Evolutionary conservation across 371 early-diverging fungal species (phyloP).

Genomic region (Syncephalastrum monosporum): DNA sequence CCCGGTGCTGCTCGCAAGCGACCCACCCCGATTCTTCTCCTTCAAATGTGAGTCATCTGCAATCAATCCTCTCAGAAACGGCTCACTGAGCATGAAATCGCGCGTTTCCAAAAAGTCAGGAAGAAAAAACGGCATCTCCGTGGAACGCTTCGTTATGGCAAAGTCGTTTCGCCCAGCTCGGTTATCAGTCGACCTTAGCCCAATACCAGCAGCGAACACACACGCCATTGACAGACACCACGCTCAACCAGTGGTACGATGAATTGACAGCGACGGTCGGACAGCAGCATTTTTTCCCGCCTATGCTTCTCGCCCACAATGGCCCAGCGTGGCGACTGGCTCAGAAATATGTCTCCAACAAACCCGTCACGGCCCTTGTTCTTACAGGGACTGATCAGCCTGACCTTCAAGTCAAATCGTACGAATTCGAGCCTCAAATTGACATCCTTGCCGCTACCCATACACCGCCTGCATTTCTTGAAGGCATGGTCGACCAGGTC

Average conservation of each 20-base stretch:
- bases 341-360: conserved; percentile 39
- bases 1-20: conserved; percentile 11
- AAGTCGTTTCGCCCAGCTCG: conserved; percentile 23
- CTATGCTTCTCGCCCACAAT: conserved; percentile 34
- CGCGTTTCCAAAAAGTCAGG: not conserved
- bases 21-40: conserved; percentile 15
- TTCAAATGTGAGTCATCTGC: conserved; percentile 5
- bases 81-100: not conserved
- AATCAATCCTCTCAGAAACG: not conserved
- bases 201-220: conserved; percentile 4
- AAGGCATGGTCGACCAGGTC: conserved; percentile 27
- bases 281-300: conserved; percentile 38
- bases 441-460: conserved; percentile 21
- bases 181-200: conserved; percentile 23
- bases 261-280: conserved; percentile 22
- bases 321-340: conserved; percentile 29
- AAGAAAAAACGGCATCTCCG: not conserved
- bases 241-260: not conserved
- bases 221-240: conserved; percentile 6
- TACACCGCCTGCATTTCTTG: conserved; percentile 23
- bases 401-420: conserved; percentile 8
- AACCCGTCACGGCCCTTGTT: conserved; percentile 40
- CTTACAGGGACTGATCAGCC: conserved; percentile 15
- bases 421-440: conserved; percentile 43
- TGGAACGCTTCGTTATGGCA: conserved; percentile 21